Evolutionary conservation across 1,284 basidiomycete species (phyloP), one percentile per base, ranked within the genome.

Genomic region (Agaricales sp.): DNA sequence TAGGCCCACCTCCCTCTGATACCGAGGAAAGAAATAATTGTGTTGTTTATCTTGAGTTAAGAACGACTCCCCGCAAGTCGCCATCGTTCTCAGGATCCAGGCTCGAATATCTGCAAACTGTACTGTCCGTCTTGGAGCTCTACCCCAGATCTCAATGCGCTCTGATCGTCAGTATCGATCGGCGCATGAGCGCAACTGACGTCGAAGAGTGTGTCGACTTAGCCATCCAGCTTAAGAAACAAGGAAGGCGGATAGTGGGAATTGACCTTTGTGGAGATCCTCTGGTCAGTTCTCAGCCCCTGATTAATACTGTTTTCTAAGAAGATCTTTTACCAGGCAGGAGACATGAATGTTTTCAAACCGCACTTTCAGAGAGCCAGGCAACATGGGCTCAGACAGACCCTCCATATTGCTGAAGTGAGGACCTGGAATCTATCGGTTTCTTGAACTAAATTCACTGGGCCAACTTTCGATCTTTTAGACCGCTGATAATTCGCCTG

Each of bases 241-340:
- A 73, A 30, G 83, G 84, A 0, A 61, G 78, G 43, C 68, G 81
- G 2, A 68, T 92, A 2, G 83, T 91, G 4, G 89, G 87, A 3
- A 62, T 92, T 2, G 89, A 92, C 64, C 63, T 92, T 0, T 90
- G 87, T 55, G 89, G 89, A 0, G 77, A 88, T 63, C 87, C 87
- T 0, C 59, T 61, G 51, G 73, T 75, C 47, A 37, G 65, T 59
- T 6, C 21, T 11, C 22, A 2, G 19, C 20, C 11, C 22, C 13
- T 14, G 2, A 43, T 3, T 21, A 2, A 20, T 20, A 44, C n/a
- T 18, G 11, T n/a, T 23, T 14, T 1, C 4, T 21, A 26, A 38
- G 48, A 22, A 14, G n/a, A 3, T n/a, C n/a, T n/a, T n/a, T 12
- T 13, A n/a, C 35, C 37, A 73, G 66, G 73, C 73, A 14, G 80